Evolutionary conservation across 352 stramenopile genomes (phyloP), one percentile per base, ranked within the genome.

Genomic region (Pythium biforme): DNA sequence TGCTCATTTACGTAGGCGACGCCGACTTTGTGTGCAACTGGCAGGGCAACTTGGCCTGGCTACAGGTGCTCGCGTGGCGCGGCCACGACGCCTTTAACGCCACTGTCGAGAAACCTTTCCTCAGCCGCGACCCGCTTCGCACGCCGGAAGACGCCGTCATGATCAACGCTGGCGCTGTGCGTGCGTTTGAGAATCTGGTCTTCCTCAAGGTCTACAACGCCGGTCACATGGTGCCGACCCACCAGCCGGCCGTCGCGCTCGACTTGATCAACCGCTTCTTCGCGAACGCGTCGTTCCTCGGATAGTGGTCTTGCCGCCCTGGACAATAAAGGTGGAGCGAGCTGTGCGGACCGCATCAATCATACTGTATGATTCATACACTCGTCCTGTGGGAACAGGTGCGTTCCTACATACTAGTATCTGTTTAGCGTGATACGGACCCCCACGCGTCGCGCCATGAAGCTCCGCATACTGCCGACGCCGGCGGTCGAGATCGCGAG

Each of bases 11-110:
- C 74, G 88, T 86, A 19, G 95, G 95, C 58, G 95, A 98, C 73
- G 73, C 86, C 19, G 95, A 98, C 64, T 96, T 97, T 63, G 95
- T 98, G 58, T 97, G 87, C 75, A 98, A 98, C 68, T 98, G 95
- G 75, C 53, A 97, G 25, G 93, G 93, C 34, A 97, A 97, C 66
- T 51, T 91, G 51, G 90, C 89, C 10, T 98, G 90, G 92, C 94
- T 87, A 3, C 62, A 83, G 10, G 77, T 64, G n/a, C 74, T 98
- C 43, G 75, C 96, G 22, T 98, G 93, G 95, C 60, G 59, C 22
- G 81, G 89, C 45, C 73, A 80, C 46, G 69, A 75, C 11, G 84
- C 73, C 1, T 98, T 97, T 74, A 77, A 90, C 39, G 50, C 31
- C 15, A 72, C 67, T 3, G 17, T 2, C 0, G 62, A 68, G 31